Conservation (phyloP, 2,329 filamentous ascomycete genomes). For the Aspergillus fijiensis region DNA sequence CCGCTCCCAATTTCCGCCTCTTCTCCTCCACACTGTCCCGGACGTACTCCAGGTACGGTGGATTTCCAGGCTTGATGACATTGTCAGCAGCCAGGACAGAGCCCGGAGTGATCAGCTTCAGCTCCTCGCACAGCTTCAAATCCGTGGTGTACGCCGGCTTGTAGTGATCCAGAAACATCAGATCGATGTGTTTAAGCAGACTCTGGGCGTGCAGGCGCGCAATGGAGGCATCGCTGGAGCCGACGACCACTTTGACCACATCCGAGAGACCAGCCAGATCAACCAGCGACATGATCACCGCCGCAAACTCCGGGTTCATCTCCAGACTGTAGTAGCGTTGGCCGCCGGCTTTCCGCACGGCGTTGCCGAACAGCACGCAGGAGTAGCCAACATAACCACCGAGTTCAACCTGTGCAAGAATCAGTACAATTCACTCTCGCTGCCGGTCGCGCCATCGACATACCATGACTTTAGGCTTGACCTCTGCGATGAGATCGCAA, state of each 20-base stretch:
- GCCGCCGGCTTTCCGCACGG: constrained; percentile 62
- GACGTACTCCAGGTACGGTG: constrained; percentile 60
- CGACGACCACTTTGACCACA: constrained; percentile 68
- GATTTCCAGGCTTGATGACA: constrained; percentile 43
- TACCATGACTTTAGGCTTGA: constrained; percentile 65
- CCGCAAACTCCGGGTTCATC: constrained; percentile 69
- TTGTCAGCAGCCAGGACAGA: constrained; percentile 45
- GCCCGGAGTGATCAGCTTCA: constrained; percentile 58
- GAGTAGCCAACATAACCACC: constrained; percentile 82
- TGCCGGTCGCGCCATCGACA: neutral
- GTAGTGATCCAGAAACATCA: constrained; percentile 77
- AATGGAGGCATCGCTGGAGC: constrained; percentile 64
- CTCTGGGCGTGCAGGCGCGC: constrained; percentile 57
- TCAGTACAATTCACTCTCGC: neutral
- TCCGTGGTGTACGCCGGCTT: constrained; percentile 73
- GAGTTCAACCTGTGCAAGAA: constrained; percentile 56
- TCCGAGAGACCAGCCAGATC: constrained; percentile 69
- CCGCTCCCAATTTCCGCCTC: constrained; percentile 12
- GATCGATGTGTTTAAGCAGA: constrained; percentile 59
- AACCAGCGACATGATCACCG: constrained; percentile 65
- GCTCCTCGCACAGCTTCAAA: constrained; percentile 71
- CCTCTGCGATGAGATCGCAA: constrained; percentile 63
- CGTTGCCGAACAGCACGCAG: constrained; percentile 69
- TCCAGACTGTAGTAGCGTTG: constrained; percentile 69
- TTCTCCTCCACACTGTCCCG: constrained; percentile 63